Percentiles rank a stretch among this genome's conserved stretches.
Conservation (phyloP, 257 asterid species). For the Scutellaria baicalensis region DNA sequence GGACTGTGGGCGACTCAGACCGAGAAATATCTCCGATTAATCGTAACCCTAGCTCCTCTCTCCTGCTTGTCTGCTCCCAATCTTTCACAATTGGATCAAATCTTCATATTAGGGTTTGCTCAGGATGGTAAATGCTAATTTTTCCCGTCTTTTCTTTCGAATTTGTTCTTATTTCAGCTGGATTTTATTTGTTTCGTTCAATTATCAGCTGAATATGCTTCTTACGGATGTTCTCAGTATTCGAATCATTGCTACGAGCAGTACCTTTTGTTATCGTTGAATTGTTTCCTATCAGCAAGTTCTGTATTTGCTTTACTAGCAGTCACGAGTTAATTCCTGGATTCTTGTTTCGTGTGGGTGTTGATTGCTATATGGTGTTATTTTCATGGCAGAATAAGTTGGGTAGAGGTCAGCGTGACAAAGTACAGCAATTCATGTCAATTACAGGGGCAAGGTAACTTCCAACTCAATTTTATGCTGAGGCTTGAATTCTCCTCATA, state of each 20-base stretch:
- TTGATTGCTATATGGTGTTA: constrained; percentile 10
- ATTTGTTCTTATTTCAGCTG: not conserved
- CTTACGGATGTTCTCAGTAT: not conserved
- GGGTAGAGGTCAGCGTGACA: constrained; percentile 94
- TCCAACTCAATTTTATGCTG: not conserved
- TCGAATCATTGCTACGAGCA: not conserved
- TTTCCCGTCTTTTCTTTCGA: not conserved
- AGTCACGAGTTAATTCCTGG: not conserved
- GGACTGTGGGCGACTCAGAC: constrained; percentile 15
- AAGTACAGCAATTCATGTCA: constrained; percentile 86
- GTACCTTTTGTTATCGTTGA: not conserved
- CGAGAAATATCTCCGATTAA: constrained; percentile 20
- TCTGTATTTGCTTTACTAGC: constrained; percentile 1
- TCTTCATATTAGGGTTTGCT: constrained; percentile 21
- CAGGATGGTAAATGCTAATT: constrained; percentile 33
- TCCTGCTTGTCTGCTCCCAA: constrained; percentile 10
- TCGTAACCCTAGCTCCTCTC: constrained; percentile 23
- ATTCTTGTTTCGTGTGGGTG: not conserved
- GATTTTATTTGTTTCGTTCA: not conserved
- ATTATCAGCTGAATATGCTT: constrained; percentile 8
- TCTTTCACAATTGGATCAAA: constrained; percentile 12
- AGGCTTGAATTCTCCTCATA: not conserved
- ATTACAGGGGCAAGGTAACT: constrained; percentile 88
- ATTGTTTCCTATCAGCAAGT: not conserved
- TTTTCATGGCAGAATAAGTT: constrained; percentile 66